Conservation (phyloP, 345 rosid genomes). For the Dipteronia dyeriana region DNA sequence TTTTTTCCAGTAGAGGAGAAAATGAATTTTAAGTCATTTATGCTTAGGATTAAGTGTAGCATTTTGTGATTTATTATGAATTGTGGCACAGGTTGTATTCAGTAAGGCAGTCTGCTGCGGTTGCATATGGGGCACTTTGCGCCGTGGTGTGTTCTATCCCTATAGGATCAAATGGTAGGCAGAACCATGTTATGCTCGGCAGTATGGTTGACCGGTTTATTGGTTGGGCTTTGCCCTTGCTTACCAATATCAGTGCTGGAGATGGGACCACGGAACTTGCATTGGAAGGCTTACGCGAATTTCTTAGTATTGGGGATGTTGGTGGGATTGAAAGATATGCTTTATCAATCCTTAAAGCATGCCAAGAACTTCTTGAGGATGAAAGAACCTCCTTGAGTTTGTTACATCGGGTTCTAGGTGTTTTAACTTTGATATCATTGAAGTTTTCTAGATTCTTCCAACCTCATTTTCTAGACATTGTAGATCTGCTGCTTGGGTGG, state of each 20-base stretch:
- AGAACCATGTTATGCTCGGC: constrained; percentile 74
- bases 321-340: constrained; percentile 79
- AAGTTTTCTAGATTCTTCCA: constrained; percentile 76
- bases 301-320: constrained; percentile 72
- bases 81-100: constrained; percentile 56
- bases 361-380: constrained; percentile 88
- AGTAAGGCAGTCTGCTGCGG: constrained; percentile 71
- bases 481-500: constrained; percentile 98
- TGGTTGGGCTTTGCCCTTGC: constrained; percentile 82
- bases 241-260: constrained; percentile 61
- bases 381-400: constrained; percentile 87
- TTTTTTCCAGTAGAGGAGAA: neutral
- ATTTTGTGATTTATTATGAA: neutral
- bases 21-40: neutral
- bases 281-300: constrained; percentile 75
- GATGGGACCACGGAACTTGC: constrained; percentile 72
- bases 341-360: constrained; percentile 73
- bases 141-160: constrained; percentile 73
- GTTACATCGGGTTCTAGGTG: constrained; percentile 57
- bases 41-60: neutral
- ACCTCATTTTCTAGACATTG: constrained; percentile 85
- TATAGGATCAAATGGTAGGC: constrained; percentile 68
- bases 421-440: constrained; percentile 70
- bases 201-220: constrained; percentile 78
- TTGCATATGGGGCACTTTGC: constrained; percentile 76